Evolutionary conservation across 2,329 filamentous ascomycete species (phyloP), one percentile per base, ranked within the genome.

Genomic region (Gremmenia infestans): DNA sequence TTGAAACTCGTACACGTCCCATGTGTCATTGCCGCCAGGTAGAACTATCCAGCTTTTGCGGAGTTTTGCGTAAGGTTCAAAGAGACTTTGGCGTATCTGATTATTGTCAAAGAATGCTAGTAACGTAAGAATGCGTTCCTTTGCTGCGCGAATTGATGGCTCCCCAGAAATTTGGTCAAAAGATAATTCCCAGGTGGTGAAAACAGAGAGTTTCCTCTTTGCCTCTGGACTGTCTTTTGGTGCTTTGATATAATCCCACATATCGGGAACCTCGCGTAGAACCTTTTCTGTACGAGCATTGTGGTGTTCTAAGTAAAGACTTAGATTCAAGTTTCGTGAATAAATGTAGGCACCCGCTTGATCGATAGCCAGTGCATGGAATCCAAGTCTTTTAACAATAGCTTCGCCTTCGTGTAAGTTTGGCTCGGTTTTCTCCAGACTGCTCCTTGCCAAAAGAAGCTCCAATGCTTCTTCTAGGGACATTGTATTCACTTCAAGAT

Each of bases 311-410:
- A 62, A 17, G 40, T 60, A 67, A 17, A 49, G 36, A 4, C 37
- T 8, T 3, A 63, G 50, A 5, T 28, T 22, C 9, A 65, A 52
- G 12, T 52, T 51, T 4, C 53, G 51, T 3, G 45, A 43, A 14
- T n/a, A 42, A 40, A 67, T 64, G 50, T 65, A 69, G 43, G 66
- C 64, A 11, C 58, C 64, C 22, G 65, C 67, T 56, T 67, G 65
- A 48, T 67, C 64, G 11, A 69, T 60, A 25, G 64, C 66, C 3
- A 69, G 61, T 4, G 67, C 53, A 50, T 59, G 61, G 52, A 50
- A 60, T 17, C 61, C 66, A 36, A 68, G 58, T 39, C 54, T 32
- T 35, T 52, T 37, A 2, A 54, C 40, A 25, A 60, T 60, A 5
- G 53, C 52, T 48, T 42, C 43, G 7, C 39, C 55, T 17, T 48